Evolutionary conservation across 192 early-diverging fungal species (phyloP).

Genomic region (Coemansia sp.): DNA sequence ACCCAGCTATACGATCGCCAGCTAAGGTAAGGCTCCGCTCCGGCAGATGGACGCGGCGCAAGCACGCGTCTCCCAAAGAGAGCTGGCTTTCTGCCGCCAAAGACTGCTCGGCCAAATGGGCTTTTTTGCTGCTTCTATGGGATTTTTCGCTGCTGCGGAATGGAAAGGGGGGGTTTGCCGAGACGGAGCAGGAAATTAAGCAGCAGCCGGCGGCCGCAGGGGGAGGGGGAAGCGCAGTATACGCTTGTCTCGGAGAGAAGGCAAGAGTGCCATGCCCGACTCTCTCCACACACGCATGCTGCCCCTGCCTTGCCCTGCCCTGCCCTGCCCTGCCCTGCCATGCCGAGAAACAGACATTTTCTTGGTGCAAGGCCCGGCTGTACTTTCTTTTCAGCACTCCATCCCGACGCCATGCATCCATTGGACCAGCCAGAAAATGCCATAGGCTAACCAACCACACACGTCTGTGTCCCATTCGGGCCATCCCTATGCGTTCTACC

Average conservation of each 20-base stretch:
- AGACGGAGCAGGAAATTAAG: neutral
- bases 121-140: neutral
- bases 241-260: neutral
- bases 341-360: no score
- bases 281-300: no score
- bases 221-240: neutral
- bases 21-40: slow-evolving; percentile 25
- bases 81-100: no score
- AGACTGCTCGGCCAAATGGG: no score
- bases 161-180: no score
- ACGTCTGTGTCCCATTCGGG: neutral
- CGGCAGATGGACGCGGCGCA: neutral
- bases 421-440: slow-evolving; percentile 5
- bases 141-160: neutral
- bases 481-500: neutral
- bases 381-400: neutral
- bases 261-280: no score
- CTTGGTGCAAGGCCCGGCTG: neutral
- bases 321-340: no score
- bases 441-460: neutral
- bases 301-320: no score
- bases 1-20: slow-evolving; percentile 45
- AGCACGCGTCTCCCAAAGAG: no score
- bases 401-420: slow-evolving; percentile 8
- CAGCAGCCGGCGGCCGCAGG: neutral